Evolutionary conservation across 805 yeast species (phyloP).

Genomic region (Spencermartinsiella europaea): DNA sequence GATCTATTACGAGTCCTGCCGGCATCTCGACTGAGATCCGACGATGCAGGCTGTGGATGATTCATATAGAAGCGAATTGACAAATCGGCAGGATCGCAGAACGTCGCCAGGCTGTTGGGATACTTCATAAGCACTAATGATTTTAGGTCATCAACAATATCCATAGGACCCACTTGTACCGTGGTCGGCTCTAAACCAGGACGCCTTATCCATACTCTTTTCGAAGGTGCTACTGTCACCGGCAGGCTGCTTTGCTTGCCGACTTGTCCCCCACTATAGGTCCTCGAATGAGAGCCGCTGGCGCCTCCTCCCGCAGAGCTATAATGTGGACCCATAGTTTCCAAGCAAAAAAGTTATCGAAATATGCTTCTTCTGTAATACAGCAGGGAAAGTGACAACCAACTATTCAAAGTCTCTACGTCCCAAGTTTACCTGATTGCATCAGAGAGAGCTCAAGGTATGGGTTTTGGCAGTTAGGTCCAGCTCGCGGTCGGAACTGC

Average conservation of each 20-base stretch:
- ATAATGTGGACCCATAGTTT: neutral
- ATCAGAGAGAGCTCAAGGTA: too few relatives aligned
- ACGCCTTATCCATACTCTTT: constrained; percentile 36
- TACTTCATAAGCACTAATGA: constrained; percentile 54
- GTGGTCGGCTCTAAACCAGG: constrained; percentile 56
- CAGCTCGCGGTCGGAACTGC: too few relatives aligned
- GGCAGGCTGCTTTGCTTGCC: neutral
- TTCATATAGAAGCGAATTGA: constrained; percentile 18
- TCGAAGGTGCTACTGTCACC: neutral
- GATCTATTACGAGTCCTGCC: neutral
- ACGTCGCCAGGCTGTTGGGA: constrained; percentile 59
- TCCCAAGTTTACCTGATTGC: too few relatives aligned
- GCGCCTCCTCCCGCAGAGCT: neutral
- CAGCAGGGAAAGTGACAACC: too few relatives aligned
- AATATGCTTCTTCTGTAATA: too few relatives aligned
- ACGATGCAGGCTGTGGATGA: neutral
- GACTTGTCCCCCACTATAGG: neutral
- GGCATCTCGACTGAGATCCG: neutral
- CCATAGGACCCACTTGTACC: constrained; percentile 51
- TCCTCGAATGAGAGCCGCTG: neutral
- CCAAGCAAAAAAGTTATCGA: too few relatives aligned
- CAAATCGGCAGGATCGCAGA: constrained; percentile 65
- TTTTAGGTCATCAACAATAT: constrained; percentile 80
- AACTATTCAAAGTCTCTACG: too few relatives aligned
- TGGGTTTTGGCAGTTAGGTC: too few relatives aligned